Conservation (phyloP, 2,329 filamentous ascomycete genomes). For the Talaromyces funiculosus region DNA sequence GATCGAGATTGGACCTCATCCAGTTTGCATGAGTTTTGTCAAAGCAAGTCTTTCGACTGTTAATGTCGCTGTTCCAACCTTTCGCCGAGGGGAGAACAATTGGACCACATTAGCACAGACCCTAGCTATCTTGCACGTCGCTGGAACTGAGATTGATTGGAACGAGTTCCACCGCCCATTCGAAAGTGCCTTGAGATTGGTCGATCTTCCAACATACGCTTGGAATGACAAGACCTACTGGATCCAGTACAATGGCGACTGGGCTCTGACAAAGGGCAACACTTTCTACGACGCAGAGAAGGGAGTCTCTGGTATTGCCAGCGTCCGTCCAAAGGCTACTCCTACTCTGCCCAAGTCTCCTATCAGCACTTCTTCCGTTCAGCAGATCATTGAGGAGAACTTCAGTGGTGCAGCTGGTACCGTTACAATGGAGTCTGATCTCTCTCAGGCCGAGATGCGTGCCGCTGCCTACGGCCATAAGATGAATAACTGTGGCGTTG, state of each 20-base stretch:
- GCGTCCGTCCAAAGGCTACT: not conserved
- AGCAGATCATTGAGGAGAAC: conserved; percentile 10
- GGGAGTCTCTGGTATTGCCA: not conserved
- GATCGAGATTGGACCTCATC: conserved; percentile 70
- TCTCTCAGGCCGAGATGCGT: conserved; percentile 12
- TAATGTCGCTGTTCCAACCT: conserved; percentile 53
- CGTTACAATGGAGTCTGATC: conserved; percentile 16
- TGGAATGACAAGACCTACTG: conserved; percentile 70
- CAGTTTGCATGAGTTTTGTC: conserved; percentile 63
- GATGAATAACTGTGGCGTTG: conserved; percentile 16
- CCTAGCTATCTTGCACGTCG: conserved; percentile 55
- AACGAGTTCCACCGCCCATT: conserved; percentile 63
- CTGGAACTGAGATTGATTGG: conserved; percentile 62
- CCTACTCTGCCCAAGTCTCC: not conserved
- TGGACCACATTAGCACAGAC: conserved; percentile 59
- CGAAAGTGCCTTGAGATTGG: conserved; percentile 51
- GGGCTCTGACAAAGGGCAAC: conserved; percentile 64
- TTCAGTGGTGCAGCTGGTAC: not conserved
- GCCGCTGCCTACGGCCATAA: conserved; percentile 17
- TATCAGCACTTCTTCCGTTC: conserved; percentile 3
- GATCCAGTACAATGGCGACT: conserved; percentile 66
- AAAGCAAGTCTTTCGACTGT: conserved; percentile 56
- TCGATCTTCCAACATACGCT: conserved; percentile 62
- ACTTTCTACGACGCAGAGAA: conserved; percentile 22
- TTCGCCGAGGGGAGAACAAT: conserved; percentile 57